phyloP scores from a whole-genome alignment of 2,329 filamentous ascomycete species.

The Aspergillus flavus region DNA sequence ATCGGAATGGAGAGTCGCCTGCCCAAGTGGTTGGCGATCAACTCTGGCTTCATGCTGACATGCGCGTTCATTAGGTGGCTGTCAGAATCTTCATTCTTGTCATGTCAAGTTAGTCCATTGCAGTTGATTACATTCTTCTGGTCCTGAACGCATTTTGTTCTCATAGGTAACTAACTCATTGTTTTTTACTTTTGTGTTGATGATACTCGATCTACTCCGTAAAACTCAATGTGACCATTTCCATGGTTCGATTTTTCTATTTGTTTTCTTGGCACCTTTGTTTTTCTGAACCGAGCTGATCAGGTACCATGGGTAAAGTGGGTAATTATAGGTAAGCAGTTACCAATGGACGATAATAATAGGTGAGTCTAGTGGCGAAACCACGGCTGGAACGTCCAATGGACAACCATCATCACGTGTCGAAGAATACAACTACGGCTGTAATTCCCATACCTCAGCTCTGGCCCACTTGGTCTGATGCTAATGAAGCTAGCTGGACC shows the following conservation, averaged over 20 bases:
- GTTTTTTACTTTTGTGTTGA: background rate
- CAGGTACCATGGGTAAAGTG: background rate
- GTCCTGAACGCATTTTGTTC: background rate
- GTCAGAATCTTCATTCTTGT: background rate
- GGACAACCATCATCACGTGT: background rate
- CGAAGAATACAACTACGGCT: background rate
- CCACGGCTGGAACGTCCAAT: background rate
- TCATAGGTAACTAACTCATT: background rate
- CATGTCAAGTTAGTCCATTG: background rate
- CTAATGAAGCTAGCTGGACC: background rate
- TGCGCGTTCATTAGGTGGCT: background rate
- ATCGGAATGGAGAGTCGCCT: conserved; percentile 2
- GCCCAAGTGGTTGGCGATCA: background rate
- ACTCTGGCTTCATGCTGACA: background rate
- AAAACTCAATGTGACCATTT: background rate
- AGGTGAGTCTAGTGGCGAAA: background rate
- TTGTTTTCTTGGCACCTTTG: background rate
- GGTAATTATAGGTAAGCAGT: background rate
- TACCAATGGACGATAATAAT: background rate
- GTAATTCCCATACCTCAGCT: background rate
- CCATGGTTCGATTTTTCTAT: background rate
- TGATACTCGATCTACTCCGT: background rate
- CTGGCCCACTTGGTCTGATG: background rate
- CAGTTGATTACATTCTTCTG: background rate
- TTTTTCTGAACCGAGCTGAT: background rate